Conservation (phyloP, 2,329 filamentous ascomycete species). For the Sphaerulina vaccinii region DNA sequence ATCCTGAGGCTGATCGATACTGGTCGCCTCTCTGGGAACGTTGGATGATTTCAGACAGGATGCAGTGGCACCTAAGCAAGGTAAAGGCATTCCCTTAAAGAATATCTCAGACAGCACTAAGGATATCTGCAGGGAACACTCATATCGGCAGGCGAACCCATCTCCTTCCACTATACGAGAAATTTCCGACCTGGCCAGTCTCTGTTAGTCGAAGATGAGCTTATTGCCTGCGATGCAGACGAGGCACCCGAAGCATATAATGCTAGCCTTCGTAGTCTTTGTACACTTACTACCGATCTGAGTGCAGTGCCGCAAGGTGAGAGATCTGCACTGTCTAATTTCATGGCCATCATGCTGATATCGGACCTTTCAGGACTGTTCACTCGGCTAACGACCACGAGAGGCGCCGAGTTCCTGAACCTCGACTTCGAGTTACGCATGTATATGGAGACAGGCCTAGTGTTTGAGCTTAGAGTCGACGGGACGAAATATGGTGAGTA, state of each 20-base stretch:
- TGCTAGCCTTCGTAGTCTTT: constrained; percentile 65
- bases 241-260: constrained; percentile 56
- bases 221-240: constrained; percentile 73
- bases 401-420: constrained; percentile 78
- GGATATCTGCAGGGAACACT: too few species aligned
- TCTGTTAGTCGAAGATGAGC: constrained; percentile 73
- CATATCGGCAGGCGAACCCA: constrained; percentile 69
- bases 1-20: constrained; percentile 70
- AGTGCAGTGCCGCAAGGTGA: constrained; percentile 63
- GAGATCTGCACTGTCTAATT: too few species aligned
- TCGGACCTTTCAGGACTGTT: constrained; percentile 71
- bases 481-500: constrained; percentile 73
- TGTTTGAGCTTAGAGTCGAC: constrained; percentile 77
- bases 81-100: too few species aligned
- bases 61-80: constrained; percentile 79
- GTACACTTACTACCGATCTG: constrained; percentile 74
- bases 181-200: constrained; percentile 79
- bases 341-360: too few species aligned
- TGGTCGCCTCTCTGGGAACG: constrained; percentile 78
- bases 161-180: constrained; percentile 81
- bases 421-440: constrained; percentile 80
- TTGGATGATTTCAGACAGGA: constrained; percentile 79
- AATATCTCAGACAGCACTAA: too few species aligned
- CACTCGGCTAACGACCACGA: constrained; percentile 72
- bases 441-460: constrained; percentile 73